A percentile compares a stretch with the other conserved stretches of the same genome.
Conservation (phyloP, 495 filamentous ascomycete genomes). For the Melanomma pulvis-pyrius region DNA sequence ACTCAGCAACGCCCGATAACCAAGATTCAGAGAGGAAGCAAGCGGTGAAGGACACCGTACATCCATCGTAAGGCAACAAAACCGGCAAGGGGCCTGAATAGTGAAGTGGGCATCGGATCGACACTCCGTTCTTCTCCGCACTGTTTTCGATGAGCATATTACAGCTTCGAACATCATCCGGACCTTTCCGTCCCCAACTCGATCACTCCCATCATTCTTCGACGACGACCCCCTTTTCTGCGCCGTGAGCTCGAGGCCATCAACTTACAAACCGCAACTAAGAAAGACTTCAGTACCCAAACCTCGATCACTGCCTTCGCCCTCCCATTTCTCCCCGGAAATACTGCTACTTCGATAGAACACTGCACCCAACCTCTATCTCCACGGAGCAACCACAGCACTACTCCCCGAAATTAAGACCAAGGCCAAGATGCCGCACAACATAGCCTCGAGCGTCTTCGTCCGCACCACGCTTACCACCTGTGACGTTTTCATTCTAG, state of each 20-base stretch:
- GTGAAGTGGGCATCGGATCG: background rate
- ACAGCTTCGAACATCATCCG: background rate
- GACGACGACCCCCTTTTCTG: background rate
- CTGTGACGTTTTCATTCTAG: conserved; percentile 33
- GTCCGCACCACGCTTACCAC: conserved; percentile 29
- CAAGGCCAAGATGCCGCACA: conserved; percentile 24
- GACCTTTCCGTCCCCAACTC: background rate
- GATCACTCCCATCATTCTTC: background rate
- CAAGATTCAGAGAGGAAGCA: background rate
- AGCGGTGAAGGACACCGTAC: conserved; percentile 18
- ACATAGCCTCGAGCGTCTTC: conserved; percentile 22
- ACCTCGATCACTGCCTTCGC: background rate
- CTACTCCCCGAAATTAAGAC: background rate
- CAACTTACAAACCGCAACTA: background rate
- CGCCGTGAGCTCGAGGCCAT: background rate
- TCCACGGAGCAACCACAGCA: background rate
- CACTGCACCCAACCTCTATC: background rate
- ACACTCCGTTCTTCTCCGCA: background rate
- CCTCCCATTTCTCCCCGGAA: background rate
- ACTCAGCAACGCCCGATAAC: background rate
- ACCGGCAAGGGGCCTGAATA: background rate
- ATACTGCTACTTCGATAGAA: background rate
- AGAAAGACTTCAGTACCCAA: too few species aligned
- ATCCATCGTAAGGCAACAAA: background rate
- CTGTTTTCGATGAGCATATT: background rate